phyloP scores from a whole-genome alignment of 2,329 filamentous ascomycete species.

The Dothidotthia symphoricarpi region DNA sequence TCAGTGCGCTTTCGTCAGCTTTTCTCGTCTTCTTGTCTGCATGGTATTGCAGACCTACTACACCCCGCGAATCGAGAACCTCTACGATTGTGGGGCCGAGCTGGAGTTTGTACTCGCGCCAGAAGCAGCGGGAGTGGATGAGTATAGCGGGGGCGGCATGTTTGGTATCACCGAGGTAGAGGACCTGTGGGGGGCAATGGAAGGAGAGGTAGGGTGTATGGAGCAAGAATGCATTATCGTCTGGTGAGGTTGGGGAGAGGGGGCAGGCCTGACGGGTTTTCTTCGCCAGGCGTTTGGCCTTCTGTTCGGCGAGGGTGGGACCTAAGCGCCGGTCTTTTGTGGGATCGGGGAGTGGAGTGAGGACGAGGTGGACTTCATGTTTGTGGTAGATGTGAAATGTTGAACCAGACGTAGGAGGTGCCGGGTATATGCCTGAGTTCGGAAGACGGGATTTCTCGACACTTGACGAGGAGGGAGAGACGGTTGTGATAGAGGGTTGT shows the following conservation, averaged over 20 bases:
- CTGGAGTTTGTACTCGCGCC: constrained; percentile 33
- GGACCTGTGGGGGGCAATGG: constrained; percentile 27
- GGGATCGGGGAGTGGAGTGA: constrained; percentile 12
- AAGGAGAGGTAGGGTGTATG: constrained; percentile 34
- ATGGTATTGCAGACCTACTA: constrained; percentile 25
- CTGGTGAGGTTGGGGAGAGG: constrained; percentile 2
- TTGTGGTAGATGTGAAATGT: constrained; percentile 27
- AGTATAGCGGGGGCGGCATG: constrained; percentile 19
- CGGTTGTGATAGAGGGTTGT: too few species aligned
- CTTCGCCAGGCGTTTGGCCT: constrained; percentile 7
- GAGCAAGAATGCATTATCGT: constrained; percentile 26
- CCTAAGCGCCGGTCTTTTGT: constrained; percentile 20
- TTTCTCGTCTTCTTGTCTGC: constrained; percentile 13
- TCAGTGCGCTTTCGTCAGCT: constrained; percentile 11
- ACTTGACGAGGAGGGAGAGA: background rate
- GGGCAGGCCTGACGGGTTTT: constrained; percentile 10
- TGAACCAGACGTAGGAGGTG: constrained; percentile 11
- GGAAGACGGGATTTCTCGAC: background rate
- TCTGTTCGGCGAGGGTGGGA: constrained; percentile 12
- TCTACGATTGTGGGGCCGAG: constrained; percentile 22
- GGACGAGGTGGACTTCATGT: constrained; percentile 11
- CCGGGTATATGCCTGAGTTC: too few species aligned
- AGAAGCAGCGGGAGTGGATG: constrained; percentile 27
- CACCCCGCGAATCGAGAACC: constrained; percentile 32
- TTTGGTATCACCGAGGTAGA: constrained; percentile 23